These are phyloP conservation scores for Saccharomycopsis javanensis DNA, from an alignment of 805 yeast species.

Conservation along the genomic window DNA sequence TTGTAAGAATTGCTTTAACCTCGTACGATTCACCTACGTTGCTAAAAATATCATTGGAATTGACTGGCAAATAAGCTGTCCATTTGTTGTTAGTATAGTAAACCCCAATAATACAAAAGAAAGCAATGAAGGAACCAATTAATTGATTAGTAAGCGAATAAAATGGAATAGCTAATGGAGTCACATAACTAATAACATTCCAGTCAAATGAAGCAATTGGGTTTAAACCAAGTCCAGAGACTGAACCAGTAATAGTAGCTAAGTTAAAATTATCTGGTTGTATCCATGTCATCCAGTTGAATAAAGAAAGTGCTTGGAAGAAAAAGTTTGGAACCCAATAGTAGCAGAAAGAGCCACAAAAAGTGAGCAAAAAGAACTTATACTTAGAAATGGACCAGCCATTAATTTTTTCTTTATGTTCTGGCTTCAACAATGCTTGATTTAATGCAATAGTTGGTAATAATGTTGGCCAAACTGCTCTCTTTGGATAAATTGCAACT, in stretches of 20 bases:
- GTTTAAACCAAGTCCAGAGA: conserved; percentile 40
- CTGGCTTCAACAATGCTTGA: conserved; percentile 34
- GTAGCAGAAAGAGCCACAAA: conserved; percentile 30
- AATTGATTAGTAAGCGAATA: conserved; percentile 28
- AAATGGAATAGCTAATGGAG: conserved; percentile 37
- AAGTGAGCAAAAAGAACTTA: conserved; percentile 27
- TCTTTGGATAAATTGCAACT: conserved; percentile 42
- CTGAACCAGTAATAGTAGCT: conserved; percentile 40
- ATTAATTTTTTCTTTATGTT: conserved; percentile 26
- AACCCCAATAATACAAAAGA: conserved; percentile 28
- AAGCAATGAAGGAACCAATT: conserved; percentile 29
- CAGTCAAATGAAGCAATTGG: conserved; percentile 48
- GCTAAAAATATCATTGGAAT: conserved; percentile 43
- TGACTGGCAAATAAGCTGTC: conserved; percentile 32
- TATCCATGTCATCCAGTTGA: conserved; percentile 54
- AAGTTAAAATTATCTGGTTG: conserved; percentile 39
- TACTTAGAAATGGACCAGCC: conserved; percentile 30
- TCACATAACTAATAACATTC: conserved; percentile 30
- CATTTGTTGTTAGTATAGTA: conserved; percentile 34
- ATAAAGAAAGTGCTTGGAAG: conserved; percentile 33
- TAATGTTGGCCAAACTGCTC: conserved; percentile 45
- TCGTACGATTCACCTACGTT: conserved; percentile 41
- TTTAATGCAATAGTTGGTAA: conserved; percentile 42
- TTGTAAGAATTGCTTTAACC: conserved; percentile 37
- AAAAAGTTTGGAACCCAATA: conserved; percentile 39